phyloP scores from a whole-genome alignment of 805 yeast genomes.

The Wickerhamomyces sydowiorum region DNA sequence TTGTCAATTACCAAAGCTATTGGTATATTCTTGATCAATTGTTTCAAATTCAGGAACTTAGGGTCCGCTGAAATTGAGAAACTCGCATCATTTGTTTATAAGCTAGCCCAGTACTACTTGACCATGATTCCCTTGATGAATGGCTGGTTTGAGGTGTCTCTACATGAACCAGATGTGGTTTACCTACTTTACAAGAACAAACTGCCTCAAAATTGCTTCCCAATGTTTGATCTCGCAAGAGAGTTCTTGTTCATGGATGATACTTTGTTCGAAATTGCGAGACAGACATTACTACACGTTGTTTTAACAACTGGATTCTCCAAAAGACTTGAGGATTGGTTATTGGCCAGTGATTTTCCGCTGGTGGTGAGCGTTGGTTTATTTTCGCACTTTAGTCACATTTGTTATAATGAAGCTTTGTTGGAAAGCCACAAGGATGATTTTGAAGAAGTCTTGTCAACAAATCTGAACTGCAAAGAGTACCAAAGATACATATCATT shows the following conservation, averaged over 20 bases:
- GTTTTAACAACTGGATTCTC: constrained; percentile 10
- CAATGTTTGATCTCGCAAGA: constrained; percentile 19
- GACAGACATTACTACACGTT: constrained; percentile 10
- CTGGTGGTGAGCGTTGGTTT: constrained; percentile 10
- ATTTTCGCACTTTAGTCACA: constrained; percentile 9
- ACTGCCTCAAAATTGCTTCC: constrained; percentile 10
- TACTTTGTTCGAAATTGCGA: constrained; percentile 2
- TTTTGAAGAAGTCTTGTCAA: not conserved
- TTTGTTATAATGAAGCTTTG: constrained; percentile 7
- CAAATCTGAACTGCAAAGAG: not conserved
- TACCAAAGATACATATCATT: constrained; percentile 1
- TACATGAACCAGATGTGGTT: constrained; percentile 12
- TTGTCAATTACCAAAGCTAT: constrained; percentile 8
- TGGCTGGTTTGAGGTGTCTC: constrained; percentile 10
- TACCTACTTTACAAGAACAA: constrained; percentile 4
- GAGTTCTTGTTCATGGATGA: constrained; percentile 18
- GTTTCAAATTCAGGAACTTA: constrained; percentile 3
- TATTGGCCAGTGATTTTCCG: constrained; percentile 17
- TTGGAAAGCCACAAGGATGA: not conserved
- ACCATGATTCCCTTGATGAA: constrained; percentile 14
- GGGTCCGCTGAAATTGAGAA: constrained; percentile 1
- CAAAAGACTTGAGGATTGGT: constrained; percentile 10
- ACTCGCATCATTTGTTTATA: constrained; percentile 7
- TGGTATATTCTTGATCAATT: constrained; percentile 12
- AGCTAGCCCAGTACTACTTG: constrained; percentile 9